Evolutionary conservation across 129 eudicot species (phyloP), one percentile per base, ranked within the genome.

Genomic region (Logfia minima): DNA sequence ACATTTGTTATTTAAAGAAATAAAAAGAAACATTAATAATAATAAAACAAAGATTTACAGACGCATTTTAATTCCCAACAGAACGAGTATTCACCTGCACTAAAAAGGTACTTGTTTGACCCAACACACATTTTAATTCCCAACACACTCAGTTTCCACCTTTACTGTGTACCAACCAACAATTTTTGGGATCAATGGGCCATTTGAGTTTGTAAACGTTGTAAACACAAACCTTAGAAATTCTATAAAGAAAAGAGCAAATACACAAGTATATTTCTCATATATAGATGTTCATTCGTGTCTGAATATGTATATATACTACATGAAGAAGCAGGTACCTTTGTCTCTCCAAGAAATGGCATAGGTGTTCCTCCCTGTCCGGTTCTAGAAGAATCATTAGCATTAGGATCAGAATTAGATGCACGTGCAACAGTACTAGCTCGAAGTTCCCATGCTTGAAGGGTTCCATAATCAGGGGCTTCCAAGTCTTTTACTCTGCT

Each of bases 261-360:
- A 29, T 13, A 63, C 28, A 14, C n/a, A 61, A 10, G 68, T 18
- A 55, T 4, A 55, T 55, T n/a, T 17, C 19, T 55, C 8, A 55
- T 18, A 55, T n/a, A n/a, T 6, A 5, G 0, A 13, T 55, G 23
- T 55, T 4, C n/a, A 19, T 52, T 52, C 17, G 1, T 51, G n/a
- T 51, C 14, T 41, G 48, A 41, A 41, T 41, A 41, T 41, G 32
- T n/a, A 29, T 72, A 73, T 34, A 5, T 34, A 17, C 1, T 53
- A 28, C 48, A 53, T 74, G 51, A 77, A 65, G 21, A 58, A 61
- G 37, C 39, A 71, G 28, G 72, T 4, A 93, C 97, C 96, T 95
- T 89, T 63, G 99, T 86, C 76, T 95, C 96, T 68, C 97, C 96
- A 77, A 89, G 82, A 80, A 84, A 91, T 7, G 97, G 96, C 99